phyloP scores from a whole-genome alignment of 2,329 filamentous ascomycete genomes.

The Pezicula rhizophila region DNA sequence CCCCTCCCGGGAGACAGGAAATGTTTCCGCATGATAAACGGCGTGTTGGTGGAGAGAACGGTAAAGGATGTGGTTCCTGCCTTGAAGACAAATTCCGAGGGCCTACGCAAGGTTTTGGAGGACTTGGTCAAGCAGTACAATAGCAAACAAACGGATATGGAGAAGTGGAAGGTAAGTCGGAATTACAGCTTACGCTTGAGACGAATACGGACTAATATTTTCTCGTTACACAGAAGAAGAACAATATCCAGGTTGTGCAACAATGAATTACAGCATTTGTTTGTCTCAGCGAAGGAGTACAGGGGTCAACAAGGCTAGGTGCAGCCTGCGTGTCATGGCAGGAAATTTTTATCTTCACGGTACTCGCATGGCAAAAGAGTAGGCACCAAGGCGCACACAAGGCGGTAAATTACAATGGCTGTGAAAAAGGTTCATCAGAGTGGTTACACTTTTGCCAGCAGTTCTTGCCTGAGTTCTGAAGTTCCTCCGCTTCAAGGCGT shows the following conservation, averaged over 20 bases:
- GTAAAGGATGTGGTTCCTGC: slow-evolving; percentile 89
- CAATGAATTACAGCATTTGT: slow-evolving; percentile 41
- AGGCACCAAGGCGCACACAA: no score
- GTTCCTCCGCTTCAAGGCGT: not conserved
- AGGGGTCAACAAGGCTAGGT: not conserved
- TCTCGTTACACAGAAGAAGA: slow-evolving; percentile 64
- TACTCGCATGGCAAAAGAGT: no score
- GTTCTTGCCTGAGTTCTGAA: slow-evolving; percentile 12
- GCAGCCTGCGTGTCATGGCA: not conserved
- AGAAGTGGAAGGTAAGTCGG: slow-evolving; percentile 87
- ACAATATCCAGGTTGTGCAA: slow-evolving; percentile 82
- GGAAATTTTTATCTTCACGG: not conserved
- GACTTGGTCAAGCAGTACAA: slow-evolving; percentile 97
- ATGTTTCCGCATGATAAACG: slow-evolving; percentile 98
- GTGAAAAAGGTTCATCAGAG: not conserved
- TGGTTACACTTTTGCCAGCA: not conserved
- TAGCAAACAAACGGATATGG: slow-evolving; percentile 86
- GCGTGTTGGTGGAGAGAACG: slow-evolving; percentile 88
- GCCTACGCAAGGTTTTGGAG: slow-evolving; percentile 87
- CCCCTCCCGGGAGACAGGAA: slow-evolving; percentile 82
- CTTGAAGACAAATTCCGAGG: slow-evolving; percentile 88
- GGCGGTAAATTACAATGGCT: no score
- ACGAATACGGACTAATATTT: not conserved
- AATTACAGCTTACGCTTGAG: slow-evolving; percentile 1
- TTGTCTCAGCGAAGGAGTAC: slow-evolving; percentile 3